Evolutionary conservation across 2,329 filamentous ascomycete species (phyloP).

Genomic region (Scedosporium apiospermum): DNA sequence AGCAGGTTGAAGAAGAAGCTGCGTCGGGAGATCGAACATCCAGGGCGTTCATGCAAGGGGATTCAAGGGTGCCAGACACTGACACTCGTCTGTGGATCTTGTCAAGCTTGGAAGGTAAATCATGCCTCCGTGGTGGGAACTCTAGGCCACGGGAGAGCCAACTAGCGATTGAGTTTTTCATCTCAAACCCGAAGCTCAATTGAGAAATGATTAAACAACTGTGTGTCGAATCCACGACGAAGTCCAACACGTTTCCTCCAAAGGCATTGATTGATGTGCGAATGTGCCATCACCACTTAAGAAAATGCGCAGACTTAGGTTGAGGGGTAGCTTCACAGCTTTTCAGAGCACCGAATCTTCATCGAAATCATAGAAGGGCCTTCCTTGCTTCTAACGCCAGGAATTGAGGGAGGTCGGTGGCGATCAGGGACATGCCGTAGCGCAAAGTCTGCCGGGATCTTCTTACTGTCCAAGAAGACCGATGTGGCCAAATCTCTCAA

Average conservation of each 20-base stretch:
- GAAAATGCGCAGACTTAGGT: not conserved
- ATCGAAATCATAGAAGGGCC: not conserved
- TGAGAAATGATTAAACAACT: not conserved
- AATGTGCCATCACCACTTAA: not conserved
- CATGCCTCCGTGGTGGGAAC: not conserved
- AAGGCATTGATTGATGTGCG: not conserved
- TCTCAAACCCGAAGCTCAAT: not conserved
- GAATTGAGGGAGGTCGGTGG: not conserved
- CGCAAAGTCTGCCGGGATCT: not conserved
- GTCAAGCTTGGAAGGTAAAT: not conserved
- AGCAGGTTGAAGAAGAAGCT: not conserved
- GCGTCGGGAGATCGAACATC: not conserved
- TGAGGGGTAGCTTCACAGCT: not conserved
- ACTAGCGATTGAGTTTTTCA: not conserved
- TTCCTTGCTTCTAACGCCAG: not conserved
- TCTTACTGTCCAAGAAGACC: not conserved
- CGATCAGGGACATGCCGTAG: not conserved
- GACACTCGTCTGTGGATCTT: slow-evolving; percentile 1
- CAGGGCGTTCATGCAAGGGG: not conserved
- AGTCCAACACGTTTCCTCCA: not conserved
- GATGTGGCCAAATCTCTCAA: not conserved
- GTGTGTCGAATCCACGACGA: not conserved
- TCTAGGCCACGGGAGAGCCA: not conserved
- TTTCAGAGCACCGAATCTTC: not conserved
- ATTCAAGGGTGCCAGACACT: not conserved